phyloP scores from a whole-genome alignment of 1,284 basidiomycete species.

The Coniferiporia sulphurascens region DNA sequence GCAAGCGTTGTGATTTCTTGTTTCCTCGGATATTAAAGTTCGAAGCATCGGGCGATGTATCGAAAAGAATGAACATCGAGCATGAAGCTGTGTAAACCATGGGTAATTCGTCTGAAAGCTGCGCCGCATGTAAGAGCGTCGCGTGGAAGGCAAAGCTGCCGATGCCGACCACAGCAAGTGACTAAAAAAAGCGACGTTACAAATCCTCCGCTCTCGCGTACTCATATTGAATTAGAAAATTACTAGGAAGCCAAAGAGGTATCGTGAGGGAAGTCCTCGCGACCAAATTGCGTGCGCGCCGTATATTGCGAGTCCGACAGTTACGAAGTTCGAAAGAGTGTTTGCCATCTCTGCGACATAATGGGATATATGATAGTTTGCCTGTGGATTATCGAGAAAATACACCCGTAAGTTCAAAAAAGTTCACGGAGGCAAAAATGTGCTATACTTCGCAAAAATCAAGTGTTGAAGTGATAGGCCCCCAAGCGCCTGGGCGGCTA shows the following conservation, averaged over 20 bases:
- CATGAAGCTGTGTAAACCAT: conserved; percentile 62
- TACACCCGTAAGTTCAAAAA: too few relatives aligned
- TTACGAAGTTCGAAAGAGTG: conserved; percentile 57
- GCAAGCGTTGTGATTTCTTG: conserved; percentile 32
- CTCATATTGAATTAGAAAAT: conserved; percentile 21
- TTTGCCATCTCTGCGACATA: conserved; percentile 68
- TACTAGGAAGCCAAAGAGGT: conserved; percentile 47
- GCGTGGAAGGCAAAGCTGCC: conserved; percentile 69
- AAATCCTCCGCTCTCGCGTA: neutral
- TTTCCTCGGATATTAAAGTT: conserved; percentile 40
- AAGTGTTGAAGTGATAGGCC: conserved; percentile 60
- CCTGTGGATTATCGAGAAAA: conserved; percentile 30
- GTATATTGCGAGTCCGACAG: conserved; percentile 44
- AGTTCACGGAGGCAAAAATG: neutral
- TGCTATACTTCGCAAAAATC: conserved; percentile 64
- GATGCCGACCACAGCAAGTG: conserved; percentile 53
- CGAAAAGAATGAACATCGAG: conserved; percentile 50
- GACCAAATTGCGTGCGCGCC: conserved; percentile 35
- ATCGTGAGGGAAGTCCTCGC: conserved; percentile 46
- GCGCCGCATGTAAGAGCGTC: conserved; percentile 60
- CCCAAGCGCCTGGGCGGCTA: conserved; percentile 42
- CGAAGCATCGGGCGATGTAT: conserved; percentile 34
- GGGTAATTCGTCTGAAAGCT: conserved; percentile 65
- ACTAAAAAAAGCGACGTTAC: conserved; percentile 32
- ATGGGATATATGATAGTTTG: conserved; percentile 65